Conservation (phyloP, 768 basidiomycete genomes). For the Termitomyces sp. region DNA sequence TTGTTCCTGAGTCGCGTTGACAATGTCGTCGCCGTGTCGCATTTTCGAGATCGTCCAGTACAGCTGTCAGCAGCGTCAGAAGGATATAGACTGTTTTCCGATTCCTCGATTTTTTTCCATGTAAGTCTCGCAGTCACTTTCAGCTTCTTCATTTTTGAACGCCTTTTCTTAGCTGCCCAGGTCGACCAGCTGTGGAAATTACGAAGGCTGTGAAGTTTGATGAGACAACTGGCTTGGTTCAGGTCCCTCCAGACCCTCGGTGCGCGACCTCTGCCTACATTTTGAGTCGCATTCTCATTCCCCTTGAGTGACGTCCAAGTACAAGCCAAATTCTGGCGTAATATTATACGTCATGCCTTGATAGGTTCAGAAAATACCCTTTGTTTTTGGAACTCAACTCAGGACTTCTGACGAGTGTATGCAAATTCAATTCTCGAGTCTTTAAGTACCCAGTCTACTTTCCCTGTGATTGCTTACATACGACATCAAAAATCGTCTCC, state of each 20-base stretch:
- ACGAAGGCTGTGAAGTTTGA: slow-evolving; percentile 53
- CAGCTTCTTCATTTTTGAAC: not conserved
- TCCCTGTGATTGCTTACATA: not conserved
- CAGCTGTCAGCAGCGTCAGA: slow-evolving; percentile 44
- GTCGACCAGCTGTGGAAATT: slow-evolving; percentile 63
- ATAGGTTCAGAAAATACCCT: not conserved
- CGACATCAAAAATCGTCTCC: not conserved
- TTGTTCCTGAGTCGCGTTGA: not conserved
- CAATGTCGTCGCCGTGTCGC: slow-evolving; percentile 32
- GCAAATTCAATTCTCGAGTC: not conserved
- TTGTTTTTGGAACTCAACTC: not conserved
- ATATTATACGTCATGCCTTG: slow-evolving; percentile 10
- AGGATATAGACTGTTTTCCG: slow-evolving; percentile 58
- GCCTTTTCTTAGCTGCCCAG: slow-evolving; percentile 49
- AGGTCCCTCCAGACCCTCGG: slow-evolving; percentile 40
- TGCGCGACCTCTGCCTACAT: slow-evolving; percentile 18
- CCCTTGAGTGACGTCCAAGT: slow-evolving; percentile 21
- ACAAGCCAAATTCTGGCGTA: slow-evolving; percentile 18
- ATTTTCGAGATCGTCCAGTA: slow-evolving; percentile 73
- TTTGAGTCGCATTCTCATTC: not conserved
- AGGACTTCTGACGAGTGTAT: not conserved
- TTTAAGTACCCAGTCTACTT: not conserved
- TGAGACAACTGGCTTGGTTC: slow-evolving; percentile 41
- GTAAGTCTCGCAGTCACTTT: slow-evolving; percentile 33
- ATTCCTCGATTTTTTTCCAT: slow-evolving; percentile 70